Conservation (phyloP, 805 yeast genomes). For the Saccharomyces paradoxus region DNA sequence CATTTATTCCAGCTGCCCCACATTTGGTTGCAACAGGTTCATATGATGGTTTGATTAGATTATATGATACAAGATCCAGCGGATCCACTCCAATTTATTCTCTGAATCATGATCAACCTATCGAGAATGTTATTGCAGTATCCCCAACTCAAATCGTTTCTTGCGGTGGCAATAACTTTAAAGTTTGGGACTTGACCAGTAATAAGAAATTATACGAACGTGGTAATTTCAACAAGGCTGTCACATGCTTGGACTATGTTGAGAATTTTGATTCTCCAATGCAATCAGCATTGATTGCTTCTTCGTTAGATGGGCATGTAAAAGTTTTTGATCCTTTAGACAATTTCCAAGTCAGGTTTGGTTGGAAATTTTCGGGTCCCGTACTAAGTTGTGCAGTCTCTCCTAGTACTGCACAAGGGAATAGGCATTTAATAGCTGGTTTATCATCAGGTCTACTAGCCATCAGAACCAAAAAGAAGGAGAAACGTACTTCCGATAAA, state of each 20-base stretch:
- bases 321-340: slow-evolving; percentile 79
- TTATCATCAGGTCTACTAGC: slow-evolving; percentile 82
- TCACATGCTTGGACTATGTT: slow-evolving; percentile 54
- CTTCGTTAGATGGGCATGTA: slow-evolving; percentile 95
- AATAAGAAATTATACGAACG: slow-evolving; percentile 56
- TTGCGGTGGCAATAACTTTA: slow-evolving; percentile 74
- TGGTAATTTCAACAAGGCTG: slow-evolving; percentile 87
- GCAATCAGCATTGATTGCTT: slow-evolving; percentile 61
- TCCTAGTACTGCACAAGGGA: slow-evolving; percentile 42
- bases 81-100: slow-evolving; percentile 46
- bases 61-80: slow-evolving; percentile 68
- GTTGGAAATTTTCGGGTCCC: slow-evolving; percentile 95
- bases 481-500: slow-evolving; percentile 37
- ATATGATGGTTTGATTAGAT: slow-evolving; percentile 78
- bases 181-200: slow-evolving; percentile 89
- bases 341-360: slow-evolving; percentile 84
- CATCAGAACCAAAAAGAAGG: slow-evolving; percentile 76
- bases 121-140: slow-evolving; percentile 74
- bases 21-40: slow-evolving; percentile 86
- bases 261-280: slow-evolving; percentile 28
- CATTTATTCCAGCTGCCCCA: slow-evolving; percentile 66
- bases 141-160: slow-evolving; percentile 66
- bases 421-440: slow-evolving; percentile 86
- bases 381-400: slow-evolving; percentile 85
- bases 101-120: slow-evolving; percentile 70